Evolutionary conservation across 306 rosid species (phyloP), one percentile per base, ranked within the genome.

Genomic region (barrel medic (Medicago truncatula)): DNA sequence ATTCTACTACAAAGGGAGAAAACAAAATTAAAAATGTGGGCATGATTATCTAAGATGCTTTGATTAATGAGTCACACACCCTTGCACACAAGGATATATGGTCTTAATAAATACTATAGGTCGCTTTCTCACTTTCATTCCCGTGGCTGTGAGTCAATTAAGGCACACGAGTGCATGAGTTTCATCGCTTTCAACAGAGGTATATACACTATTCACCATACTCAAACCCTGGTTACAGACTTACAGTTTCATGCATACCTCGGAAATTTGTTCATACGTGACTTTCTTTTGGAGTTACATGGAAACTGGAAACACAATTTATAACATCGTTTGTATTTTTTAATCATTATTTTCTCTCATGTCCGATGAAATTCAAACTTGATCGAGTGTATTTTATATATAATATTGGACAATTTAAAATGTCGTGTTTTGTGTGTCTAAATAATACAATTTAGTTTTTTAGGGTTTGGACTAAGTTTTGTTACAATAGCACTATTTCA

Each of bases 81-180:
- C 59, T 53, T n/a, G 25, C 25, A 53, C 60, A 53, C 60, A 20
- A 17, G 60, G 60, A 11, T 16, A 53, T 53, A 28, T 28, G 25
- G 60, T 53, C 28, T 3, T 2, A 17, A 17, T 53, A 18, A 20
- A 53, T 17, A 53, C 4, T 34, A 9, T 17, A 56, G 28, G 43
- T 31, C 83, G 15, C 56, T 57, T 43, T 65, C 70, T 76, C 80
- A 31, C 65, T 73, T 72, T 74, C 58, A 16, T n/a, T 71, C 14
- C 14, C 16, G 16, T 12, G 74, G 79, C 77, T 72, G 36, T 53
- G 78, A 40, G 38, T 38, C 21, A 43, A 21, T 72, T 81, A 61
- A 70, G 71, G 76, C 89, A 82, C 91, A 81, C 92, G 91, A 67
- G 81, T 83, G 87, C 69, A 39, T 20, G 2, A 21, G 78, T 83